These are phyloP conservation scores for Ustilago loliicola DNA, from an alignment of 1,284 basidiomycete species.

Conservation along the genomic window DNA sequence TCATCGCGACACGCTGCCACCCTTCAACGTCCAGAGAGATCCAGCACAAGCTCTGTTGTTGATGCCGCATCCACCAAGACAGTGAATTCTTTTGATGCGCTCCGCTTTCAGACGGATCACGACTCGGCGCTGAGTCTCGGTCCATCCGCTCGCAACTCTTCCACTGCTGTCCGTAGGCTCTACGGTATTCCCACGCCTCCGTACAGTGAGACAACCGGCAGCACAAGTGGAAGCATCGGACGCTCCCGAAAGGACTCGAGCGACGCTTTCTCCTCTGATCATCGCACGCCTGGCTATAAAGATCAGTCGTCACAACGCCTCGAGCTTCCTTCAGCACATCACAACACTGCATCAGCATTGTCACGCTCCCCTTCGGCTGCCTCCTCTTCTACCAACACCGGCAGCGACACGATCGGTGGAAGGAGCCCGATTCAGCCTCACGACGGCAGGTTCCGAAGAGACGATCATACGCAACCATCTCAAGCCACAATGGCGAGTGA, in stretches of 20 bases:
- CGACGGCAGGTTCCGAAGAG: slow-evolving; percentile 13
- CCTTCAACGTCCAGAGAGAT: slow-evolving; percentile 1
- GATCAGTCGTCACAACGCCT: not conserved
- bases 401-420: slow-evolving; percentile 41
- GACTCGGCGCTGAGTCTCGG: not conserved
- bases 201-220: slow-evolving; percentile 46
- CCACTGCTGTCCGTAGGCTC: not conserved
- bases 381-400: slow-evolving; percentile 39
- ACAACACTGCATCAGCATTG: not conserved
- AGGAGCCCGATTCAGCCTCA: slow-evolving; percentile 26
- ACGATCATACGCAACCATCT: not conserved
- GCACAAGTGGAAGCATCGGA: slow-evolving; percentile 33
- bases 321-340: not conserved
- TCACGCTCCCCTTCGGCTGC: slow-evolving; percentile 36
- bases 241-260: slow-evolving; percentile 31
- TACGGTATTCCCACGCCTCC: slow-evolving; percentile 48
- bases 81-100: slow-evolving; percentile 16
- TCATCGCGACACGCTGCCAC: not conserved
- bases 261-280: slow-evolving; percentile 11
- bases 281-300: not conserved
- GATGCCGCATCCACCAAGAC: not conserved
- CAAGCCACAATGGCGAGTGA: not conserved
- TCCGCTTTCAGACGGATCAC: slow-evolving; percentile 15
- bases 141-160: not conserved
- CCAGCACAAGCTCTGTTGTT: not conserved